Base-by-base conservation (phyloP, 1,139 yeast genomes). In the Chernovozyma aurita region DNA sequence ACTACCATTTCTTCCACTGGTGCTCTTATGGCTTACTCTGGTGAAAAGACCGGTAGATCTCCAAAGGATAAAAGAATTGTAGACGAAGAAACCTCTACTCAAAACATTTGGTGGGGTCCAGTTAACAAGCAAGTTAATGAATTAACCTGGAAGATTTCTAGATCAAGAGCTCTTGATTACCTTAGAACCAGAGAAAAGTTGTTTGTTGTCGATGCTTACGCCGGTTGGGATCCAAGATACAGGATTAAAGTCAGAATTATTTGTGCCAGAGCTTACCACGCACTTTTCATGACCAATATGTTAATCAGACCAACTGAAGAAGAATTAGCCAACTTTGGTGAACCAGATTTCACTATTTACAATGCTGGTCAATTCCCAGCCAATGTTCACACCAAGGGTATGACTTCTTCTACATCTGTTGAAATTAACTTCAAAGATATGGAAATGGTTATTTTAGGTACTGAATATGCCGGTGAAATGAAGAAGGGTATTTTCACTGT, bases 281-380 rank as follows among this genome's bases (percentile, higher is more conserved):
- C 97, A 20, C 73, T 92, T 53, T 92, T 92, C 73, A 92, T 92
- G 98, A 83, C 95, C 57, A 92, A 92, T 62, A 92, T 92, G 98
- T 74, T 92, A 69, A 92, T 92, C 62, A 82, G 94, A 65, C 98
- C 97, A 50, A 82, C 95, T 26, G 79, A 73, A 27, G 95, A 88
- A 68, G 97, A 92, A 68, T 76, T 90, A 56, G 78, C 72, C 44
- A 74, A 82, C 66, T 92, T 87, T 55, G 97, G 97, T 58, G 95
- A 88, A 71, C 98, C 98, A 40, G 97, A 92, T 63, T 92, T 92
- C 73, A 90, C 97, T 50, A 85, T 92, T 57, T 92, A 95, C 86
- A 92, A 92, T 60, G 97, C 97, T 41, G 98, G 98, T 57, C 95
- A 88, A 61, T 92, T 92, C 86, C 97, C 97, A 38, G 98, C 98